A percentile compares a stretch with the other conserved stretches of the same genome.
Evolutionary conservation across 768 basidiomycete genomes (phyloP).

Genomic region (Lyophyllum semitale): DNA sequence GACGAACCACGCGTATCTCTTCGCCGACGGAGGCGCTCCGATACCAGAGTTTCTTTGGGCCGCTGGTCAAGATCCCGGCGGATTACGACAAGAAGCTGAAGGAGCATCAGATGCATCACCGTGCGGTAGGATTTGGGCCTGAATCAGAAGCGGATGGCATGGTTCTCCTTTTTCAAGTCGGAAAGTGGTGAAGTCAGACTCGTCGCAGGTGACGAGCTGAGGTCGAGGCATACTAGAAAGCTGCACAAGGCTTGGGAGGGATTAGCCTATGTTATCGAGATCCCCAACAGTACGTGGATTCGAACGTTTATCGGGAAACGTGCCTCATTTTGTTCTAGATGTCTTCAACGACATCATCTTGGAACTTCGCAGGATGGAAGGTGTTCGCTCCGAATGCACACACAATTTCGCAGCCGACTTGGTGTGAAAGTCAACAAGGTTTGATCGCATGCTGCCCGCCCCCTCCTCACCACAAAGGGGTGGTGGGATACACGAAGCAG

Average conservation of each 20-base stretch:
- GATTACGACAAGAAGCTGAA: conserved; percentile 98
- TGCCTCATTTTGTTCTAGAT: conserved; percentile 50
- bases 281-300: conserved; percentile 85
- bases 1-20: conserved; percentile 92
- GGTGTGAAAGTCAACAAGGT: conserved; percentile 99
- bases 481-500: no score
- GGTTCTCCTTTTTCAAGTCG: conserved; percentile 94
- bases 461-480: no score
- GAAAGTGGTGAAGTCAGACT: conserved; percentile 97
- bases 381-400: conserved; percentile 91
- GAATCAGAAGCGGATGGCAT: conserved; percentile 98
- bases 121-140: conserved; percentile 97
- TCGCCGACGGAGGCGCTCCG: conserved; percentile 96
- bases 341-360: conserved; percentile 98
- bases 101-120: conserved; percentile 96
- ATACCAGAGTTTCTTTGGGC: conserved; percentile 99
- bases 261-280: conserved; percentile 97
- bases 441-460: conserved; percentile 99
- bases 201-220: conserved; percentile 94
- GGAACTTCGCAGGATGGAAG: conserved; percentile 87
- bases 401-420: conserved; percentile 97
- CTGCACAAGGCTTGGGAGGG: conserved; percentile 96
- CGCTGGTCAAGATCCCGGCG: conserved; percentile 98
- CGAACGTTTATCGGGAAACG: background rate
- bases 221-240: conserved; percentile 87